Evolutionary conservation across 2,329 filamentous ascomycete species (phyloP).

Genomic region (Mariannaea sp.): DNA sequence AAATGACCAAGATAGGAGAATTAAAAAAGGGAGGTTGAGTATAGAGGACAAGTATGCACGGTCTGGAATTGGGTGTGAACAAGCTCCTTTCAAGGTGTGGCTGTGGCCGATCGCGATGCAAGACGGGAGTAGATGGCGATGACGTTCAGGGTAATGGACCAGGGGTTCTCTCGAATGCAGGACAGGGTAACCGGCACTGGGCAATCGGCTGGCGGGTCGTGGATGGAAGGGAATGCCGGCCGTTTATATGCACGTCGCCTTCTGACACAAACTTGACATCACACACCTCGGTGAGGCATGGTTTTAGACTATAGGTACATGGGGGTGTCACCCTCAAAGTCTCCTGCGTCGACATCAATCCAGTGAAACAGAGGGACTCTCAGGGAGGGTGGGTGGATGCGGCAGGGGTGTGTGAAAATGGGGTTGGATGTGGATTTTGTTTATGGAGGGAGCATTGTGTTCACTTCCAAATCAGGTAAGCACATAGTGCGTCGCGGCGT

Average conservation of each 20-base stretch:
- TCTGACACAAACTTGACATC: constrained; percentile 20
- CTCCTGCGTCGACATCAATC: constrained; percentile 1
- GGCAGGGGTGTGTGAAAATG: constrained; percentile 14
- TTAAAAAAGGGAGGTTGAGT: neutral
- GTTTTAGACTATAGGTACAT: constrained; percentile 8
- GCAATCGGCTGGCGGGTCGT: constrained; percentile 32
- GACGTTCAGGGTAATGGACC: neutral
- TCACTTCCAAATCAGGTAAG: constrained; percentile 25
- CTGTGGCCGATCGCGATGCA: constrained; percentile 9
- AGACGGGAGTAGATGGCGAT: neutral
- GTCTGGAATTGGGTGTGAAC: neutral
- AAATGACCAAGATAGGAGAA: neutral
- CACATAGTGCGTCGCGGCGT: constrained; percentile 19
- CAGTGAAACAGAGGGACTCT: no score
- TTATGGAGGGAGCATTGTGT: constrained; percentile 10
- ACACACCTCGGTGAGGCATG: constrained; percentile 5
- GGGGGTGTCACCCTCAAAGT: constrained; percentile 11
- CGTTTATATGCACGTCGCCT: constrained; percentile 55
- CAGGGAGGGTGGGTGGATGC: neutral
- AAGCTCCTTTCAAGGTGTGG: constrained; percentile 10
- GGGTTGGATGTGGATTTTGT: constrained; percentile 16
- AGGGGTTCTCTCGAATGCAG: constrained; percentile 7
- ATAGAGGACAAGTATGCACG: neutral
- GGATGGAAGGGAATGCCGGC: constrained; percentile 47
- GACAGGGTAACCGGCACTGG: constrained; percentile 29